phyloP scores from a whole-genome alignment of 2,329 filamentous ascomycete species.

The Pseudofabraea citricarpa region DNA sequence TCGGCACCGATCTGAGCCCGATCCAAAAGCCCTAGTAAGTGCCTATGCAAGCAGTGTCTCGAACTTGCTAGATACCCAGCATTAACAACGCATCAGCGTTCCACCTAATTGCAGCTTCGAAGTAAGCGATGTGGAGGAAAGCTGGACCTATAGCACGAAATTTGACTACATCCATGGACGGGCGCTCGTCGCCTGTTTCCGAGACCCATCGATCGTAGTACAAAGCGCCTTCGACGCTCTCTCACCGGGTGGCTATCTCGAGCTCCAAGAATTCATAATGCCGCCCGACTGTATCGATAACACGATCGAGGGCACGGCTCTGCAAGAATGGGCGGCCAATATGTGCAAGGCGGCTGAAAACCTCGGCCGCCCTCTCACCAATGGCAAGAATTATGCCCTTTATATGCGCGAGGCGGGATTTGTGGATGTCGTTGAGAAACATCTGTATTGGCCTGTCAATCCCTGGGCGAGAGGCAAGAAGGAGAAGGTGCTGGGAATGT shows the following conservation, averaged over 20 bases:
- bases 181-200: background rate
- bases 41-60: too few species aligned
- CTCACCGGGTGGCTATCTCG: background rate
- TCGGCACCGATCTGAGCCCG: background rate
- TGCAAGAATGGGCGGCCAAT: background rate
- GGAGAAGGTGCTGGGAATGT: constrained; percentile 4
- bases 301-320: background rate
- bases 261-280: background rate
- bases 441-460: constrained; percentile 3
- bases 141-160: background rate
- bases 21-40: background rate
- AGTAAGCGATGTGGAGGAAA: background rate
- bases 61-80: too few species aligned
- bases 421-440: constrained; percentile 5
- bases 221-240: background rate
- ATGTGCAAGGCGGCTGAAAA: background rate
- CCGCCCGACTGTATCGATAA: background rate
- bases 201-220: background rate
- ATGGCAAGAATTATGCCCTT: background rate
- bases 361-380: background rate
- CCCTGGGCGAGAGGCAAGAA: constrained; percentile 2
- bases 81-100: too few species aligned
- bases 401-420: constrained; percentile 6
- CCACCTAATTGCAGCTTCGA: background rate
- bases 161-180: background rate